Conservation (phyloP, 345 rosid genomes). For the Arabis hirsuta region DNA sequence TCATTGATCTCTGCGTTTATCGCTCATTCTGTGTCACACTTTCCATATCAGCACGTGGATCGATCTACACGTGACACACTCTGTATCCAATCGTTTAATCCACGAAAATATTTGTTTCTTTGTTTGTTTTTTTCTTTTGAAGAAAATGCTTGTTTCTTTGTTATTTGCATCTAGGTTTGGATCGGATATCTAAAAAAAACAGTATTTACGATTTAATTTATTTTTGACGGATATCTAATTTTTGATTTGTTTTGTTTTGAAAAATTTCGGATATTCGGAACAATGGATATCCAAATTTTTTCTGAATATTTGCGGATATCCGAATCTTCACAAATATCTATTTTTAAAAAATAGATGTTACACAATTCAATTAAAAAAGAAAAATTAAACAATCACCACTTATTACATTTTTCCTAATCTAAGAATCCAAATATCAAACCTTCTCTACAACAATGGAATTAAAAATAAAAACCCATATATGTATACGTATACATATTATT, state of each 20-base stretch:
- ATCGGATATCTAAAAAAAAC: too few relatives aligned
- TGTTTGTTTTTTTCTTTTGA: too few relatives aligned
- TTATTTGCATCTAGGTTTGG: too few relatives aligned
- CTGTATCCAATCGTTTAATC: constrained; percentile 27
- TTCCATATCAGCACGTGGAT: constrained; percentile 37
- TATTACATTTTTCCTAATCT: constrained; percentile 25
- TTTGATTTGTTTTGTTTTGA: too few relatives aligned
- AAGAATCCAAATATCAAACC: constrained; percentile 24
- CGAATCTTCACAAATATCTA: too few relatives aligned
- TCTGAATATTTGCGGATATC: too few relatives aligned
- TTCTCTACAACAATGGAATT: constrained; percentile 23
- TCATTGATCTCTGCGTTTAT: neutral
- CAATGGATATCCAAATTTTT: too few relatives aligned
- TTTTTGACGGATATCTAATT: too few relatives aligned
- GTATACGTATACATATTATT: constrained; percentile 12
- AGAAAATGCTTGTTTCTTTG: too few relatives aligned
- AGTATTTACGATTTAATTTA: too few relatives aligned
- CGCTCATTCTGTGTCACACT: constrained; percentile 29
- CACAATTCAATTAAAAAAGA: neutral
- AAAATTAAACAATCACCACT: neutral
- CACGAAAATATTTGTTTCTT: neutral
- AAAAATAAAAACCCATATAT: neutral
- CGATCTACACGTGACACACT: constrained; percentile 22
- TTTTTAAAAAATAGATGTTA: too few relatives aligned
- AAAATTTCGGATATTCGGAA: too few relatives aligned